Evolutionary conservation across 176 grass and related monocot genomes (phyloP), one percentile per base, ranked within the genome.

Genomic region (Bonia amplexicaulis): DNA sequence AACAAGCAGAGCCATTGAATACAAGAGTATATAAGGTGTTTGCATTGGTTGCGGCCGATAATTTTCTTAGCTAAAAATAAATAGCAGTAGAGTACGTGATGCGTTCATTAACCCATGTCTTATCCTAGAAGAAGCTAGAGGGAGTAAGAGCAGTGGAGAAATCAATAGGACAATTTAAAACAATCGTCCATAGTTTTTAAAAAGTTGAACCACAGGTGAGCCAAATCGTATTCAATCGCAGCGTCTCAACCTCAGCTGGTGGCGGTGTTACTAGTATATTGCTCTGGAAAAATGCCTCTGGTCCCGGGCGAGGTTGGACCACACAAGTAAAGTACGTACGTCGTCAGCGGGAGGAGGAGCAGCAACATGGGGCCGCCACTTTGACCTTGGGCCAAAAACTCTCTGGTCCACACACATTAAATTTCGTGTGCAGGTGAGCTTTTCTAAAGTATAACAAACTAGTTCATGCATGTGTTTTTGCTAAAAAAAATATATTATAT

Each of bases 371-470:
- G 62, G 19, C 44, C 17, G 62, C 46, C 78, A 52, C 62, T 67
- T 80, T 80, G 62, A 80, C 78, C 17, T 80, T 67, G 61, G 77
- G 62, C 62, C 78, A 51, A 37, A 37, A 53, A 80, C 62, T 68
- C 48, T 67, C 11, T 39, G 78, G 62, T 39, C 78, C 61, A 66
- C 48, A 26, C 5, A 39, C 62, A 80, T 80, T 80, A 52, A 52
- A 80, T 67, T 80, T 67, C 62, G 62, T 16, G 29, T n/a, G 45
- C 62, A 80, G 77, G 44, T 31, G 74, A 41, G 3, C 49, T 75
- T 39, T 37, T 75, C 9, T 75, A 54, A 54, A 35, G 27, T 55
- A 12, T 37, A 37, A 5, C 4, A 37, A 37, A 37, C 35, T 33
- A 33, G 35, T 37, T 37, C 35, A 37, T 37, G 35, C 4, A 4